These are phyloP conservation scores for Pholiota microspora DNA, from an alignment of 768 basidiomycete species.

Conservation along the genomic window DNA sequence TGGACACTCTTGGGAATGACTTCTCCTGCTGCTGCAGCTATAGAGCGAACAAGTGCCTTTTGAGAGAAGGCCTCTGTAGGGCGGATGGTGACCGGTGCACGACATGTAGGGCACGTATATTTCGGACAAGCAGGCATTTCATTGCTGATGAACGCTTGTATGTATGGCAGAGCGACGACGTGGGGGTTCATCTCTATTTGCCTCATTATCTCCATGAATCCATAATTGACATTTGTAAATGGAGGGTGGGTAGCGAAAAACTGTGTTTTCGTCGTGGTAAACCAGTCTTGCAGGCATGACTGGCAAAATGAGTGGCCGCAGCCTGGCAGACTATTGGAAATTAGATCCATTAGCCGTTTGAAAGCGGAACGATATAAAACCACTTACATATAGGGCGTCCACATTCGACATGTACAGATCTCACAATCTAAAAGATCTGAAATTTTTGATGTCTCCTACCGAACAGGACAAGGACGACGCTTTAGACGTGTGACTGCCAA, in stretches of 20 bases:
- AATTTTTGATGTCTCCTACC: constrained; percentile 41
- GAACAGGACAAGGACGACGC: neutral
- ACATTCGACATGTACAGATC: constrained; percentile 63
- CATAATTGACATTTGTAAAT: constrained; percentile 20
- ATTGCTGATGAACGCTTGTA: constrained; percentile 16
- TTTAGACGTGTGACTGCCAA: neutral
- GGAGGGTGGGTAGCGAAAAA: constrained; percentile 48
- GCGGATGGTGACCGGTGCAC: constrained; percentile 42
- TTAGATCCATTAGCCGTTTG: neutral
- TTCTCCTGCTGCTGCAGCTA: constrained; percentile 51
- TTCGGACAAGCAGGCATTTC: constrained; percentile 39
- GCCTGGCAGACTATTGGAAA: constrained; percentile 45
- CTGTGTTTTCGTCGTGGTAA: constrained; percentile 43
- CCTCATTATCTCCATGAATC: constrained; percentile 15
- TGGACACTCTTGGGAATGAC: constrained; percentile 34
- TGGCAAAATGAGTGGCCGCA: constrained; percentile 76
- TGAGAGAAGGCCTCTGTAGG: constrained; percentile 63
- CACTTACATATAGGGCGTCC: constrained; percentile 64
- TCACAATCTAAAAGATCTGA: constrained; percentile 61
- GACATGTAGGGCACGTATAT: constrained; percentile 71
- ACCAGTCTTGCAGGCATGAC: constrained; percentile 57
- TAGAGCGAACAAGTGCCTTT: constrained; percentile 51
- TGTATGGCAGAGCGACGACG: constrained; percentile 19
- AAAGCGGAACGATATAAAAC: constrained; percentile 2
- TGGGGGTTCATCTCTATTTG: constrained; percentile 25